Evolutionary conservation across 2,329 filamentous ascomycete genomes (phyloP), one percentile per base, ranked within the genome.

Genomic region (Claviceps africana): DNA sequence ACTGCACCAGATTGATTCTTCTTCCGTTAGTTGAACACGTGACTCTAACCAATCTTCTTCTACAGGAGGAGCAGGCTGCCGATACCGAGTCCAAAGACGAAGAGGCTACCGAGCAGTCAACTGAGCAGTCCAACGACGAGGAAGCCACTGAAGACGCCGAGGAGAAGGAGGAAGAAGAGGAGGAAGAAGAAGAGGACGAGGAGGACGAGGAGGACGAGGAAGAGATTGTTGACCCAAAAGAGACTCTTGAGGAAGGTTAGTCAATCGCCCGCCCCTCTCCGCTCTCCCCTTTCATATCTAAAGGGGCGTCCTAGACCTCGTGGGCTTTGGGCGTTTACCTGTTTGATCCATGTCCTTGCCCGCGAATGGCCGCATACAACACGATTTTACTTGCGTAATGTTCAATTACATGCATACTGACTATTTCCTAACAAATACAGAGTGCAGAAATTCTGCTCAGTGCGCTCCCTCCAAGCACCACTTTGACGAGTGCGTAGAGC

Each of bases 401-500:
- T 37, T 2, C 7, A 11, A 39, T n/a, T 37, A 11, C 30, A 1
- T n/a, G 10, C 7, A 15, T 46, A 54, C 61, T 62, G 53, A 61
- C 60, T 55, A 50, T n/a, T 43, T 22, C 17, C n/a, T 19, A 42
- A 37, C 39, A 50, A 61, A 61, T 71, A 6, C 28, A 97, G 93
- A 95, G 67, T 98, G 93, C 81, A 81, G 81, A 72, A 82, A 91
- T 70, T 89, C 89, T 59, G 79, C 85, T 70, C 76, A 86, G 71
- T 98, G 93, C 74, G 78, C 84, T 56, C 83, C 85, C 55, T 80
- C 81, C 67, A 98, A 97, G 83, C 91, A 97, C 79, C 93, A 98
- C 80, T 97, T 86, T 70, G 91, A 97, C 60, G 88, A 96, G 75
- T 98, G 93, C 71, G 89, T 91, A 62, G 90, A 95, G 81, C 89